Percentiles rank a stretch among this genome's conserved stretches.
Conservation (phyloP, 768 basidiomycete species). For the Auricularia sp. region DNA sequence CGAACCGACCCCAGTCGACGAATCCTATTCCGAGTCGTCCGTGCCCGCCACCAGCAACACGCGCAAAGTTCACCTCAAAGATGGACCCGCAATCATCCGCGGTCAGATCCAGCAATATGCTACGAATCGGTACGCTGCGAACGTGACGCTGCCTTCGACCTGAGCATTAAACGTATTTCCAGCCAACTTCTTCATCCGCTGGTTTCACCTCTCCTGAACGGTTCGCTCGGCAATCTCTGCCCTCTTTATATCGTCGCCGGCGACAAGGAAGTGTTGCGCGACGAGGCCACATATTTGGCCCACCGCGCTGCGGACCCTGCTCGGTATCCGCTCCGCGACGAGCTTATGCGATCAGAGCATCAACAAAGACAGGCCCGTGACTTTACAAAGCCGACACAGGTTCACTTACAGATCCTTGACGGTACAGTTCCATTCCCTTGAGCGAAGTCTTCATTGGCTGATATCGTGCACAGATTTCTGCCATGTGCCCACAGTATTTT, state of each 20-base stretch:
- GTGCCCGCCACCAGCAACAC: slow-evolving; percentile 28
- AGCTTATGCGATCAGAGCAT: slow-evolving; percentile 40
- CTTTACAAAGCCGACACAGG: slow-evolving; percentile 46
- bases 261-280: slow-evolving; percentile 84
- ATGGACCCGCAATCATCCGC: slow-evolving; percentile 22
- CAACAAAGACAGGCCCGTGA: slow-evolving; percentile 36
- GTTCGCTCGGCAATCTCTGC: slow-evolving; percentile 82
- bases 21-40: neutral
- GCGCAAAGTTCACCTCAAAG: slow-evolving; percentile 39
- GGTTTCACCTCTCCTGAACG: slow-evolving; percentile 68
- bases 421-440: slow-evolving; percentile 28
- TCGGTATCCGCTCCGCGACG: slow-evolving; percentile 50
- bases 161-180: neutral
- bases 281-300: slow-evolving; percentile 87
- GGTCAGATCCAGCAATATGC: slow-evolving; percentile 83
- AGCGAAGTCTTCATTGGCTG: slow-evolving; percentile 1
- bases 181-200: slow-evolving; percentile 57
- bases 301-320: slow-evolving; percentile 86
- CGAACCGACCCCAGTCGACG: neutral
- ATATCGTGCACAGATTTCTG: slow-evolving; percentile 28
- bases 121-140: slow-evolving; percentile 52
- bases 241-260: slow-evolving; percentile 79
- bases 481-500: slow-evolving; percentile 67
- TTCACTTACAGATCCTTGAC: slow-evolving; percentile 88
- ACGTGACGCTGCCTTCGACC: no score